phyloP scores from a whole-genome alignment of 768 basidiomycete species.

The Hydnum rufescens region DNA sequence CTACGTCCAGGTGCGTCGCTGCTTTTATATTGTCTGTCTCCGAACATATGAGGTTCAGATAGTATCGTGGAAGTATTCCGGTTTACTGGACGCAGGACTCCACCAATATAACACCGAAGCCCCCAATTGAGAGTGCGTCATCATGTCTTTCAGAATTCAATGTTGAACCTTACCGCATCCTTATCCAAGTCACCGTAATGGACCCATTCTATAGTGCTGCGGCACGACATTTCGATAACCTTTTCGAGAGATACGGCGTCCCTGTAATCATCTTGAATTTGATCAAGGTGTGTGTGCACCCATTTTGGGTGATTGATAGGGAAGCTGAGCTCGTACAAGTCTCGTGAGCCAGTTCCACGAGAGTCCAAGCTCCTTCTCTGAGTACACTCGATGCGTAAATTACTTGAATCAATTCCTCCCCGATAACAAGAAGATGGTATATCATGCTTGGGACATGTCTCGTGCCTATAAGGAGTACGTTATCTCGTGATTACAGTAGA shows the following conservation, averaged over 20 bases:
- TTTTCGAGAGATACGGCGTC: constrained; percentile 75
- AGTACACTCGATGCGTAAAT: constrained; percentile 78
- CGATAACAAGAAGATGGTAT: constrained; percentile 63
- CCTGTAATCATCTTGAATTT: constrained; percentile 85
- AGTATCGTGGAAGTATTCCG: constrained; percentile 91
- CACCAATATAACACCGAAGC: constrained; percentile 73
- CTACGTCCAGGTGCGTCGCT: constrained; percentile 57
- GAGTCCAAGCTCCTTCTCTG: constrained; percentile 79
- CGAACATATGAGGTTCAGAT: not conserved
- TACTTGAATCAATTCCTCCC: constrained; percentile 96
- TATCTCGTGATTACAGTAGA: too few relatives aligned
- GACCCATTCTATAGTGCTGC: constrained; percentile 93
- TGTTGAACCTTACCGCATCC: not conserved
- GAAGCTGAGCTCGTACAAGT: constrained; percentile 8
- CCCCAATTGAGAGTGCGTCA: constrained; percentile 80
- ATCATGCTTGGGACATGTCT: constrained; percentile 93
- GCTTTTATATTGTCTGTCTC: not conserved
- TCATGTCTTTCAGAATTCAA: constrained; percentile 1
- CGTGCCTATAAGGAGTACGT: constrained; percentile 82
- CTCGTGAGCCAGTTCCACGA: constrained; percentile 32
- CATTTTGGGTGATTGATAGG: not conserved
- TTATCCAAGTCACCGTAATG: constrained; percentile 54
- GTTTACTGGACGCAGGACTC: constrained; percentile 94
- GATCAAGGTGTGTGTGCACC: constrained; percentile 80
- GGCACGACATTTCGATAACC: constrained; percentile 77